Evolutionary conservation across 768 basidiomycete species (phyloP).

Genomic region (Tylopilus vinaceipallidus): DNA sequence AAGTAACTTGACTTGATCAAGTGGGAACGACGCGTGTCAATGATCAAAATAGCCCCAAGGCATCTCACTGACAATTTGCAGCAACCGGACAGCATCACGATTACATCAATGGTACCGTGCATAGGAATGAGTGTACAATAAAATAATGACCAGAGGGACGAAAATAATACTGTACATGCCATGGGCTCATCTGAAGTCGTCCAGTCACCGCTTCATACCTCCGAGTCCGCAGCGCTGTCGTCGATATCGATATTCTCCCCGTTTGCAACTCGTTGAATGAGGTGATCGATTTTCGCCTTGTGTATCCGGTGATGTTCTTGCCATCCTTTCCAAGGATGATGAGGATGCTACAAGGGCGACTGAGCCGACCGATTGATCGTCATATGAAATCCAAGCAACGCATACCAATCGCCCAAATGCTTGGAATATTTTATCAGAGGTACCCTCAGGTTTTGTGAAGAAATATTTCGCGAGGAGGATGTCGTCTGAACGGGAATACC

Average conservation of each 20-base stretch:
- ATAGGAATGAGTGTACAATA: slow-evolving; percentile 11
- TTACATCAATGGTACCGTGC: slow-evolving; percentile 4
- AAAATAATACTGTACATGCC: too few relatives aligned
- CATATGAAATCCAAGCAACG: slow-evolving; percentile 1
- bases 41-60: too few relatives aligned
- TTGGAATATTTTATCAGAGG: slow-evolving; percentile 83
- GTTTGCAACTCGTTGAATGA: slow-evolving; percentile 56
- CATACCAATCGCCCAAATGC: slow-evolving; percentile 69
- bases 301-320: slow-evolving; percentile 90
- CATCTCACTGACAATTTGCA: too few relatives aligned
- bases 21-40: neutral
- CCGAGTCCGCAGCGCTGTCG: slow-evolving; percentile 26
- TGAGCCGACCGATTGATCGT: neutral
- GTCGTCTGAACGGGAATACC: slow-evolving; percentile 79
- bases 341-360: slow-evolving; percentile 57
- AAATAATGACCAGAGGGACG: slow-evolving; percentile 4
- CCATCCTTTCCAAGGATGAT: slow-evolving; percentile 95
- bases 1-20: neutral
- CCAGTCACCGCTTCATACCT: too few relatives aligned
- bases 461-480: slow-evolving; percentile 77
- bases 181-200: too few relatives aligned
- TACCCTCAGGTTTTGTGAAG: slow-evolving; percentile 69
- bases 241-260: slow-evolving; percentile 53
- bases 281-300: slow-evolving; percentile 81
- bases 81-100: too few relatives aligned